Evolutionary conservation across 345 rosid genomes (phyloP), one percentile per base, ranked within the genome.

Genomic region (Linum tenue): DNA sequence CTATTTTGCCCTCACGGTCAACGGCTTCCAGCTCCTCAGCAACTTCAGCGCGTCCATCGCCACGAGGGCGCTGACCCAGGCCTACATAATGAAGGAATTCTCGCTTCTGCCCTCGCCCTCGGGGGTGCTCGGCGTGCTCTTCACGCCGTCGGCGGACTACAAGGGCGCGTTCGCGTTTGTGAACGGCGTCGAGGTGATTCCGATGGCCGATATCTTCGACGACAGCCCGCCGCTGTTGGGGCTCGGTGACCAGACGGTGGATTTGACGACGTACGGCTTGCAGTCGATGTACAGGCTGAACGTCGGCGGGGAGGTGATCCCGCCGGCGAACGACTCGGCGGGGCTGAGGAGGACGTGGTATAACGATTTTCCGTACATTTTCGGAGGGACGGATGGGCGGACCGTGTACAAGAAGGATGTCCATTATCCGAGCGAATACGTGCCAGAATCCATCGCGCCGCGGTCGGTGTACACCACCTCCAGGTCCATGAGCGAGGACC

Each of bases 31-130:
- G 22, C 73, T 74, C 17, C 70, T 74, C 5, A 74, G 66, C 40
- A 74, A 74, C 62, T 74, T 69, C 69, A 74, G 73, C 37, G 73
- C 71, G 1, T 74, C 64, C 16, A 39, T 74, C 39, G 70, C 73
- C 4, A 59, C 73, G 11, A 58, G 57, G 63, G 73, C 77, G 37
- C 65, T 74, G 0, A 69, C 77, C 22, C 72, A 61, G 67, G 70
- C 73, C 12, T 74, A 66, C 53, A 56, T 74, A 6, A 16, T 74
- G 3, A 69, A 55, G 43, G 77, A 74, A 66, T 74, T 65, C 55
- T 69, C 73, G 37, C 15, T 65, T 2, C 16, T 31, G 0, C 51
- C 70, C 12, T 7, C 56, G 38, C 56, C 66, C 31, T 43, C 67
- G 0, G 68, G 77, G 6, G 40, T 36, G 31, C 64, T 74, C 8